Percentiles rank a stretch among this genome's conserved stretches.
Evolutionary conservation across 1,284 basidiomycete genomes (phyloP).

Genomic region (Boletus subluridellus): DNA sequence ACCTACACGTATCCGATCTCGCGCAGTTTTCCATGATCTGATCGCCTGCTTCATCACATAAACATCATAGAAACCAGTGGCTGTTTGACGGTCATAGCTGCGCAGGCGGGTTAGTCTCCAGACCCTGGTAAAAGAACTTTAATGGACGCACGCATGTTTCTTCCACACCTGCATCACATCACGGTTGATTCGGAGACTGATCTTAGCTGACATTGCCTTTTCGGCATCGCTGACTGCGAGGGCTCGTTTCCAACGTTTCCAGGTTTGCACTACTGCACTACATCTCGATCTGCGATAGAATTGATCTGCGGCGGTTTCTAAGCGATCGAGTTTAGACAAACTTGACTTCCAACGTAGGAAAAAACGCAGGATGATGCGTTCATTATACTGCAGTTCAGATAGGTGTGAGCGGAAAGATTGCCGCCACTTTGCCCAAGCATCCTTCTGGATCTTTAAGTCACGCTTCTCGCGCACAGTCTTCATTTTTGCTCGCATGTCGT

Average conservation of each 20-base stretch:
- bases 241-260: slow-evolving; percentile 55
- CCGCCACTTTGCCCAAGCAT: slow-evolving; percentile 62
- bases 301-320: slow-evolving; percentile 49
- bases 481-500: slow-evolving; percentile 66
- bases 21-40: slow-evolving; percentile 53
- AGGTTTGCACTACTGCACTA: slow-evolving; percentile 39
- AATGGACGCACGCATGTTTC: slow-evolving; percentile 47
- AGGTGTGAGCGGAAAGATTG: slow-evolving; percentile 48
- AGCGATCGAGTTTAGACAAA: slow-evolving; percentile 38
- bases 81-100: slow-evolving; percentile 45
- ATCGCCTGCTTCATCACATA: slow-evolving; percentile 46
- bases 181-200: slow-evolving; percentile 46
- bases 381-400: slow-evolving; percentile 47
- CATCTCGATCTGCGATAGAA: slow-evolving; percentile 39
- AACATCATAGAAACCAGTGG: slow-evolving; percentile 44
- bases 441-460: slow-evolving; percentile 47
- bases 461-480: slow-evolving; percentile 53
- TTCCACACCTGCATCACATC: slow-evolving; percentile 54
- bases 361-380: slow-evolving; percentile 42
- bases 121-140: slow-evolving; percentile 1
- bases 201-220: slow-evolving; percentile 41
- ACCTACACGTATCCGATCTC: slow-evolving; percentile 51
- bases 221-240: slow-evolving; percentile 45
- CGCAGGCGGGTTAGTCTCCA: slow-evolving; percentile 11
- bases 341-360: slow-evolving; percentile 51